phyloP scores from a whole-genome alignment of 306 rosid species.

The Begonia loranthoides region DNA sequence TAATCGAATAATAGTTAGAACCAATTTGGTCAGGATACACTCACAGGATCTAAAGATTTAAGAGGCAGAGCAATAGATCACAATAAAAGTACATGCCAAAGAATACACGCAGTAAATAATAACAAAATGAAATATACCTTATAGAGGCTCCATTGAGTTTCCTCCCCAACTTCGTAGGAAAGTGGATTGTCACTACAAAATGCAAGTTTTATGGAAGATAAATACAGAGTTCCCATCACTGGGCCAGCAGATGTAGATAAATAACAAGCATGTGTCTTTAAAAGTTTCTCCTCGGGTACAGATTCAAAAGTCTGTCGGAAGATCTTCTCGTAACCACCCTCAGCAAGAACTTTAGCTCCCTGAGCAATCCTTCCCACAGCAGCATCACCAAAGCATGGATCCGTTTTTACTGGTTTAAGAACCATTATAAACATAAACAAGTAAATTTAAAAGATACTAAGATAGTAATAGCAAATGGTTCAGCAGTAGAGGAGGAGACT shows the following conservation, averaged over 20 bases:
- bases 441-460: too few species aligned
- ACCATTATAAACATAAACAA: too few species aligned
- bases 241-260: constrained; percentile 97
- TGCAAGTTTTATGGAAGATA: constrained; percentile 80
- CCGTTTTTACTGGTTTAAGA: constrained; percentile 57
- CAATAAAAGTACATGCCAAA: too few species aligned
- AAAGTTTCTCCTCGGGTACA: constrained; percentile 68
- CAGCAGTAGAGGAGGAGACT: too few species aligned
- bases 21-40: too few species aligned
- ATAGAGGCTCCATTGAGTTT: constrained; percentile 78
- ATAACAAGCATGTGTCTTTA: constrained; percentile 76
- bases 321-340: constrained; percentile 95
- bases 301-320: constrained; percentile 76
- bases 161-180: constrained; percentile 54
- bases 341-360: constrained; percentile 88
- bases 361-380: constrained; percentile 97
- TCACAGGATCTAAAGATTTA: too few species aligned
- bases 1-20: too few species aligned
- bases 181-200: constrained; percentile 90
- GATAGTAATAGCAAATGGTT: too few species aligned
- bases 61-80: too few species aligned
- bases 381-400: constrained; percentile 92
- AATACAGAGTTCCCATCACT: constrained; percentile 73
- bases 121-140: constrained; percentile 35
- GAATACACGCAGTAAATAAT: too few species aligned